Evolutionary conservation across 345 rosid species (phyloP), one percentile per base, ranked within the genome.

Genomic region (Trapa incisa): DNA sequence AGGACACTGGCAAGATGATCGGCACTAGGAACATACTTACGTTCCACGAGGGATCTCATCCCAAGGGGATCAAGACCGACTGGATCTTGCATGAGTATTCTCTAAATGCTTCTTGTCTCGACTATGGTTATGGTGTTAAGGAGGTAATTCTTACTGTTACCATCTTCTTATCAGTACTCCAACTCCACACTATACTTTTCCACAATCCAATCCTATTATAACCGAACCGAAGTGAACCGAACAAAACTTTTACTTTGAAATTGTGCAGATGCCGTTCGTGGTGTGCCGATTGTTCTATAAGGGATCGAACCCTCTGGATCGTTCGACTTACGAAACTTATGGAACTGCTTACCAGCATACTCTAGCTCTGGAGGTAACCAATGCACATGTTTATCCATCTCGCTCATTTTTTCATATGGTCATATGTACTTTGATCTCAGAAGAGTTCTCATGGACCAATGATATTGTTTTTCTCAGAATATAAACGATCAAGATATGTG

Each of bases 21-120:
- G 88, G 91, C 32, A 67, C 52, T 16, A 87, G 70, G 74, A 81
- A 61, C 75, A 71, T 77, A 53, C 57, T 87, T 53, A 75, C 80
- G 67, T 87, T 82, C 71, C 38, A 81, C n/a, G 17, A 1, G 1
- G n/a, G n/a, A n/a, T n/a, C n/a, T n/a, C 69, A 71, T 37, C 70
- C 70, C 0, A 54, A 37, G 0, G 70, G 73, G 0, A 32, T 50
- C 0, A 73, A 67, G 66, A 72, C 81, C 1, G 22, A 39, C 0
- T 87, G 74, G 75, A 58, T 77, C 2, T 75, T 71, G 37, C 78
- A 81, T 0, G 88, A 86, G 66, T 71, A 45, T 13, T 33, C 4
- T 32, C 68, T 71, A 67, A 63, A 67, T 1, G 10, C 65, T 2
- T 45, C 17, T 35, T 69, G 53, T 61, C 70, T 78, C 37, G 11